Evolutionary conservation across 1,284 basidiomycete species (phyloP), one percentile per base, ranked within the genome.

Genomic region (Sphaerobolus stellatus): DNA sequence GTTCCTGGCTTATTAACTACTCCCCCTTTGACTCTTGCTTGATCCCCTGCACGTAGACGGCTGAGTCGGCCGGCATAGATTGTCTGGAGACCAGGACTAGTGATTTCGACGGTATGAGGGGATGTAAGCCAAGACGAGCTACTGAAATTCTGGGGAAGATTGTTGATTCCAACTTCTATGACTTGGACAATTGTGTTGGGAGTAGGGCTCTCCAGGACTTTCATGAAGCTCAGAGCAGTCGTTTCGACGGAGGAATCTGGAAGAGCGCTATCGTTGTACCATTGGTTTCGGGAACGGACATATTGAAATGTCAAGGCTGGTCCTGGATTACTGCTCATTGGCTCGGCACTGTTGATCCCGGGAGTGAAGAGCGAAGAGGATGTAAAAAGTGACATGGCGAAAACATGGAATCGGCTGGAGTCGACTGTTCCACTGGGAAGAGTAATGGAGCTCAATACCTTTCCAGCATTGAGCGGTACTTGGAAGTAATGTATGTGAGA

Each of bases 1-100:
- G 62, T 65, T 50, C 45, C 52, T 6, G 64, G 61, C 4, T 75
- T 68, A 5, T 75, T 62, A 2, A 78, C 74, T 27, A 68, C 60
- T 25, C 64, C 60, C 14, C 66, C 62, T 38, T 59, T 48, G 18
- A 66, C 60, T 9, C 63, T 52, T 31, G 67, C 64, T 56, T 68
- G 66, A 54, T 68, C 66, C 28, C 64, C 63, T 25, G 64, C 56
- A 16, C 64, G 56, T 18, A 68, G 54, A 24, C 66, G 62, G 4
- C 59, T 57, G n/a, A 68, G 46, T 2, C 20, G 43, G 13, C 62
- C 66, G 0, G 66, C 64, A 7, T 60, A 56, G 27, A 67, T 59
- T 1, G 66, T 68, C n/a, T 58, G 41, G n/a, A 68, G 45, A 22
- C 53, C 52, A 20, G 49, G 11, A 5, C 64, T 64, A 24, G 47